Conservation (phyloP, 2,329 filamentous ascomycete species). For the Bipolaris bicolor region DNA sequence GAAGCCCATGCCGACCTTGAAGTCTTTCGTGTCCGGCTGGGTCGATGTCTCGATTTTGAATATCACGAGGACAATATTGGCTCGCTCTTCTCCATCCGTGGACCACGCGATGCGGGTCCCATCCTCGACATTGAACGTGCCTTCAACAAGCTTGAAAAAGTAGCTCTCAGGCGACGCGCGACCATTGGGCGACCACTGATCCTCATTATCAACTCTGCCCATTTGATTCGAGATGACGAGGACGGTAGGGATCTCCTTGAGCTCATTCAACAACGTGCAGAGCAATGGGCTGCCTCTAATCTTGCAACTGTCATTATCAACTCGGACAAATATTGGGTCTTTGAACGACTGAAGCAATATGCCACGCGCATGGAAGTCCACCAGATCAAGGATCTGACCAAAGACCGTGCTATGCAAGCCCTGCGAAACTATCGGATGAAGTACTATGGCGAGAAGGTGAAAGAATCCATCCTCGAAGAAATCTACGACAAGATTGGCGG, state of each 20-base stretch:
- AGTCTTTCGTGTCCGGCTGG: slow-evolving; percentile 90
- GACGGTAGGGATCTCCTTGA: slow-evolving; percentile 93
- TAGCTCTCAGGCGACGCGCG: slow-evolving; percentile 75
- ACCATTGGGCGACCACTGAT: slow-evolving; percentile 73
- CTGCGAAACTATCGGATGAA: slow-evolving; percentile 79
- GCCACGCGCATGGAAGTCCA: slow-evolving; percentile 95
- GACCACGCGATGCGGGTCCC: slow-evolving; percentile 88
- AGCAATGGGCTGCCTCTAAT: slow-evolving; percentile 93
- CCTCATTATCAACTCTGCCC: slow-evolving; percentile 93
- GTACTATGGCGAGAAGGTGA: slow-evolving; percentile 71
- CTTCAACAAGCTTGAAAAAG: slow-evolving; percentile 97
- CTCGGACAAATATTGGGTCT: slow-evolving; percentile 98
- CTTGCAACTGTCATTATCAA: slow-evolving; percentile 94
- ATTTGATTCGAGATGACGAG: slow-evolving; percentile 88
- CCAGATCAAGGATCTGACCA: slow-evolving; percentile 81
- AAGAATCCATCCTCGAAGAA: slow-evolving; percentile 66
- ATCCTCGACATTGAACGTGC: slow-evolving; percentile 94
- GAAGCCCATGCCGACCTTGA: slow-evolving; percentile 95
- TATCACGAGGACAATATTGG: slow-evolving; percentile 98
- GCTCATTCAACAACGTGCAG: slow-evolving; percentile 90
- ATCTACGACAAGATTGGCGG: slow-evolving; percentile 90
- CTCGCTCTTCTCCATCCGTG: slow-evolving; percentile 91
- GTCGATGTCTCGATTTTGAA: slow-evolving; percentile 94
- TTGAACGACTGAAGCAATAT: slow-evolving; percentile 89
- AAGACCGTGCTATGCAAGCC: slow-evolving; percentile 75